A percentile compares a stretch with the other conserved stretches of the same genome.
Conservation (phyloP, 1,284 basidiomycete species). For the Bondarzewia mesenterica region DNA sequence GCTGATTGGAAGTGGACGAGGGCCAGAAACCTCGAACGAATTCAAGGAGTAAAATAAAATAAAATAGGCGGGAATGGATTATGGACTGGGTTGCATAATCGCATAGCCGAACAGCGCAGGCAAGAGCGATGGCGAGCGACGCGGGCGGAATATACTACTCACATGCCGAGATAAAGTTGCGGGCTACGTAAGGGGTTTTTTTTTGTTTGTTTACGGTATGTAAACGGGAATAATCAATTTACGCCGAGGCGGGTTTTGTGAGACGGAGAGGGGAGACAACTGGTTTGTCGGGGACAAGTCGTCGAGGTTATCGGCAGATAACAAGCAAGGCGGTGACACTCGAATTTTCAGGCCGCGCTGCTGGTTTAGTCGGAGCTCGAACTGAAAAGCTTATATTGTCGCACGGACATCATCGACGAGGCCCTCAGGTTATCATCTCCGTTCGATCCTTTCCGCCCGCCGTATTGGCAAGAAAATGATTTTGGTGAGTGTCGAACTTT, state of each 20-base stretch:
- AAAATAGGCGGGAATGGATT: no score
- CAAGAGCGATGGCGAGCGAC: not conserved
- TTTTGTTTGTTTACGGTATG: no score
- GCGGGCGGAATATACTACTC: no score
- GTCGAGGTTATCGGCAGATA: constrained; percentile 1
- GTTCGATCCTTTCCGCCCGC: not conserved
- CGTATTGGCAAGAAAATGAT: not conserved
- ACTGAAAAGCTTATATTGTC: not conserved
- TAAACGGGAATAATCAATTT: no score
- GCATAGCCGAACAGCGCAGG: not conserved
- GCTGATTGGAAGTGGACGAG: not conserved
- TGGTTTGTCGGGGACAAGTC: not conserved
- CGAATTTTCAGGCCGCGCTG: not conserved
- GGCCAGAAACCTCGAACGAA: not conserved
- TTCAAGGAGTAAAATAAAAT: no score
- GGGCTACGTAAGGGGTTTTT: no score
- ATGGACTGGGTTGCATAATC: not conserved
- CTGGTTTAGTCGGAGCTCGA: not conserved
- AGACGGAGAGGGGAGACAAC: no score
- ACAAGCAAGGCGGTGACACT: not conserved
- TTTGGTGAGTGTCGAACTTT: not conserved
- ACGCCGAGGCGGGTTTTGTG: no score
- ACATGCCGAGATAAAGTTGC: no score
- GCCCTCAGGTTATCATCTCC: not conserved
- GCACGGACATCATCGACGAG: not conserved